Evolutionary conservation across 2,329 filamentous ascomycete genomes (phyloP), one percentile per base, ranked within the genome.

Genomic region (Tolypocladium nubicola): DNA sequence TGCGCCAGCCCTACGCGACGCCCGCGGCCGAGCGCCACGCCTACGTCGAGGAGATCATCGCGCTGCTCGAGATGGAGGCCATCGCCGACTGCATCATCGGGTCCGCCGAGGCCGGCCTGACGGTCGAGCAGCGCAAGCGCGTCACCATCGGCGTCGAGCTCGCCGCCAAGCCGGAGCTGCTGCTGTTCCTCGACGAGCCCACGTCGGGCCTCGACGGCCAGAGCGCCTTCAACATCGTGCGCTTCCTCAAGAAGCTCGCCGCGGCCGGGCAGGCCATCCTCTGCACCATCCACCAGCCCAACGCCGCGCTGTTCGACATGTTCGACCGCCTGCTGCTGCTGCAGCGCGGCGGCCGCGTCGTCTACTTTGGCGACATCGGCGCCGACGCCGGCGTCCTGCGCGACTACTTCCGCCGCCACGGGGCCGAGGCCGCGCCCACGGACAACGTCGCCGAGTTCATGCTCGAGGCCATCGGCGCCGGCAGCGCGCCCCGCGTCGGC

Each of bases 91-190:
- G 78, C 57, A 79, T 84, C 38, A 83, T 84, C 54, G 81, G 81
- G 37, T 74, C 71, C 3, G 75, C 79, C 4, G 81, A 92, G 65
- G 86, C 88, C 66, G 90, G 88, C 60, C 75, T 88, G 30, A 88
- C 85, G 4, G 81, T 84, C 14, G 82, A 85, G 66, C 80, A 85
- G 70, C 77, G 81, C 54, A 85, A 85, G 72, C 88, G 90, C 65
- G 82, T 96, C n/a, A 96, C 91, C 0, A 96, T 96, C 59, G 91
- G 89, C 64, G 90, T 96, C 11, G 91, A 96, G 68, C 79, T 96
- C 9, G 90, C 89, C 10, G 91, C 91, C 19, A 94, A 89, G 71
- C 88, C 88, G 1, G 82, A 89, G 62, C 75, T 91, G 7, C 78
- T 91, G 1, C 79, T 92, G 26, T 92, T 92, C 77, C 74, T 92